Percentiles rank a stretch among this genome's conserved stretches.
These are phyloP conservation scores for Marvania coccoides DNA, from an alignment of 139 green algal genomes.

Conservation along the genomic window DNA sequence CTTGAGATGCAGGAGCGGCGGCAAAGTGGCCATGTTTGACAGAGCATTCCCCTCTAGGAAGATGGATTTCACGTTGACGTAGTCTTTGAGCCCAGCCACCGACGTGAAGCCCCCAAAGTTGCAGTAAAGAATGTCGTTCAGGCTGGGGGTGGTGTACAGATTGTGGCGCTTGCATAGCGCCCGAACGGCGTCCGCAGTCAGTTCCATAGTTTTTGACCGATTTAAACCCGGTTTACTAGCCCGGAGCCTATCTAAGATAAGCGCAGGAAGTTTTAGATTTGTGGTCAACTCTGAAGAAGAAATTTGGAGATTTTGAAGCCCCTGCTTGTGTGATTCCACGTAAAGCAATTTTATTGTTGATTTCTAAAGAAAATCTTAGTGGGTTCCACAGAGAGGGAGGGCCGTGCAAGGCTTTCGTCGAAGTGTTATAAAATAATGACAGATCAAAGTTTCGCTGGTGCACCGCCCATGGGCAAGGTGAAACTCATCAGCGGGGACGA, in stretches of 20 bases:
- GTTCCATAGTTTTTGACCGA: conserved; percentile 34
- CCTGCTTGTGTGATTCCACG: no score
- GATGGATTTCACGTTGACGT: conserved; percentile 66
- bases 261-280: no score
- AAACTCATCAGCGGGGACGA: conserved; percentile 92
- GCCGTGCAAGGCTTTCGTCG: no score
- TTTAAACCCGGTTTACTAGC: no score
- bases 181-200: conserved; percentile 47
- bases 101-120: conserved; percentile 75
- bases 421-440: no score
- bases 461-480: conserved; percentile 43
- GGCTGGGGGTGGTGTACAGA: conserved; percentile 60
- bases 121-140: conserved; percentile 87
- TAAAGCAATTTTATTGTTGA: no score
- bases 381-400: no score
- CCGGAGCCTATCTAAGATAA: no score
- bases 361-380: no score
- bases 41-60: conserved; percentile 87
- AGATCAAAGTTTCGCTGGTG: no score
- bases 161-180: conserved; percentile 67
- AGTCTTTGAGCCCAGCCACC: conserved; percentile 64
- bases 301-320: no score
- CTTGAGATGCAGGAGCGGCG: conserved; percentile 56
- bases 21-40: conserved; percentile 61
- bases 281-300: no score